Evolutionary conservation across 805 yeast species (phyloP).

Genomic region (Kuraishia hungarica): DNA sequence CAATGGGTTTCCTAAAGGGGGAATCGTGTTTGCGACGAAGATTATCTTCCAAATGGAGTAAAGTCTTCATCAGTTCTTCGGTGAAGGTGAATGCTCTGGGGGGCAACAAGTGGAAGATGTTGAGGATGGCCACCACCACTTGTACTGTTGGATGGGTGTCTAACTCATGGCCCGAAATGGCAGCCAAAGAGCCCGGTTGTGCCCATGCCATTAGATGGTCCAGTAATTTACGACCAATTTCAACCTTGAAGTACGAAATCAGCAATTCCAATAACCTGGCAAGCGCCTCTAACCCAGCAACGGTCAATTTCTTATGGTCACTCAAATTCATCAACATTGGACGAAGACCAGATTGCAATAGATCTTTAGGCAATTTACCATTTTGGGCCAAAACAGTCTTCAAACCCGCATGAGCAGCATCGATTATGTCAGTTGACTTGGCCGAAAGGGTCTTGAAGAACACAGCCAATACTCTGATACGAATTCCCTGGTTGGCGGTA

Average conservation of each 20-base stretch:
- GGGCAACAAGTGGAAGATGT: constrained; percentile 87
- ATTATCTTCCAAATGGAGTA: constrained; percentile 71
- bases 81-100: constrained; percentile 87
- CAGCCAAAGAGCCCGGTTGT: constrained; percentile 66
- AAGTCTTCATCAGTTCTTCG: constrained; percentile 74
- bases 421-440: constrained; percentile 76
- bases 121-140: constrained; percentile 82
- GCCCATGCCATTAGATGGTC: constrained; percentile 98
- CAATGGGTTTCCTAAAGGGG: constrained; percentile 88
- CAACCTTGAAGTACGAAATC: constrained; percentile 92
- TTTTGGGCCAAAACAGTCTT: constrained; percentile 78
- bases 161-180: constrained; percentile 72
- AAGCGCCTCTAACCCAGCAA: constrained; percentile 83
- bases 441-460: constrained; percentile 90
- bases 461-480: constrained; percentile 83
- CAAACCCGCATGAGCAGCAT: constrained; percentile 88
- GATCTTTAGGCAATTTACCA: constrained; percentile 84
- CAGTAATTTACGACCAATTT: constrained; percentile 84
- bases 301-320: constrained; percentile 85
- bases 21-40: constrained; percentile 79
- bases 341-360: constrained; percentile 88
- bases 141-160: constrained; percentile 75
- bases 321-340: constrained; percentile 95
- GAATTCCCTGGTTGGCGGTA: constrained; percentile 31
- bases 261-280: constrained; percentile 79